Evolutionary conservation across 2,329 filamentous ascomycete species (phyloP).

Genomic region (Colletotrichum graminicola): DNA sequence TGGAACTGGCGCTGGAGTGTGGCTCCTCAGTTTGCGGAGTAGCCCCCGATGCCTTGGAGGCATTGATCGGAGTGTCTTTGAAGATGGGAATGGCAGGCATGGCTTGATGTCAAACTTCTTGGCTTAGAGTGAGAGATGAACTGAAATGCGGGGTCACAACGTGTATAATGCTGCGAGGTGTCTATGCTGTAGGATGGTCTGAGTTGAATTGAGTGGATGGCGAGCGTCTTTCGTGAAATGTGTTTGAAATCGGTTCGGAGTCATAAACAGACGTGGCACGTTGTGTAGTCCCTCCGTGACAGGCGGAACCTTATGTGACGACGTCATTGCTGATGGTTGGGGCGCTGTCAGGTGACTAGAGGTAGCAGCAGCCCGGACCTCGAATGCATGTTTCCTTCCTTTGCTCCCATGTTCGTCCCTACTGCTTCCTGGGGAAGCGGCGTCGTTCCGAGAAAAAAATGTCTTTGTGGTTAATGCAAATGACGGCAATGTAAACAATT

Average conservation of each 20-base stretch:
- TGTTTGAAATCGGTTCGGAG: conserved; percentile 35
- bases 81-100: conserved; percentile 74
- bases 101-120: conserved; percentile 19
- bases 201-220: conserved; percentile 3
- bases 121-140: conserved; percentile 25
- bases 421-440: neutral
- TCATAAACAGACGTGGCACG: conserved; percentile 42
- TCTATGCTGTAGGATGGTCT: conserved; percentile 9
- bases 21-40: conserved; percentile 58
- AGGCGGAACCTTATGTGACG: conserved; percentile 40
- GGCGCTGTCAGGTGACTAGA: conserved; percentile 38
- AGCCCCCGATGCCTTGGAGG: conserved; percentile 63
- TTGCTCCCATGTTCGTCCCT: neutral
- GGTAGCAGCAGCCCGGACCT: conserved; percentile 4
- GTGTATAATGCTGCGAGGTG: neutral
- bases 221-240: conserved; percentile 8
- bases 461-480: conserved; percentile 21
- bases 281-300: conserved; percentile 36
- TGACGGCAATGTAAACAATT: conserved; percentile 9
- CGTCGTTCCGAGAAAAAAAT: neutral
- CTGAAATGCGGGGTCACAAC: conserved; percentile 10
- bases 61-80: conserved; percentile 69
- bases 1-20: conserved; percentile 14
- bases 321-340: conserved; percentile 40
- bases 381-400: neutral